Base-by-base conservation (phyloP, 1,284 basidiomycete genomes). In the Apiotrichum veenhuisii region DNA sequence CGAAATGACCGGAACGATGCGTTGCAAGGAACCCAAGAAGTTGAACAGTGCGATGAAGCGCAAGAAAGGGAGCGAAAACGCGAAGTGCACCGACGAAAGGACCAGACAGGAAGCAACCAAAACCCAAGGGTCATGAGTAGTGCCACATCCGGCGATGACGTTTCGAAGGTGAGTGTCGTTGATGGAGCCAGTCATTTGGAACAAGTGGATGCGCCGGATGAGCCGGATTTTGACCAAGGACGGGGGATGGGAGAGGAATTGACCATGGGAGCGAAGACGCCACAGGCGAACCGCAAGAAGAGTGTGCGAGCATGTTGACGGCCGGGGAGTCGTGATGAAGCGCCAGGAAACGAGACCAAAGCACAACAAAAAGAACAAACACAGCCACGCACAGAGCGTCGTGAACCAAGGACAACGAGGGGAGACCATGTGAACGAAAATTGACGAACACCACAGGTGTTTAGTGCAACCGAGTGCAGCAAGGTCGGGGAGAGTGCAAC, bases 361-460 rank as follows among this genome's bases (percentile, higher is more conserved):
- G 33, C 36, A 27, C 37, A 50, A 38, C 48, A 50, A 41, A 18
- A 50, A 11, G 22, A 48, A 37, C 46, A 48, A n/a, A 48, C 22
- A 30, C 11, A 33, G 55, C 55, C 44, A 51, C 36, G 47, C 45
- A 46, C 49, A 58, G 52, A 36, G 53, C 40, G 46, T n/a, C 33
- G 17, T 2, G 12, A 5, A 45, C 12, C 51, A 37, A 23, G n/a
- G 44, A 46, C 37, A 45, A 27, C 36, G 18, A 38, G 14, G 12
- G 22, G 23, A 20, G 36, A 34, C 5, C 8, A 26, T n/a, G 48
- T 9, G 40, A 52, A 49, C 25, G 33, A 34, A 27, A 14, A 34
- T 38, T 44, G 18, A 45, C 52, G 36, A 53, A 44, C 37, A 48
- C 49, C 34, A 44, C 33, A 44, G 30, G 43, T 54, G 42, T 40